phyloP scores from a whole-genome alignment of 2,329 filamentous ascomycete genomes.

The Chaetomium sp. region DNA sequence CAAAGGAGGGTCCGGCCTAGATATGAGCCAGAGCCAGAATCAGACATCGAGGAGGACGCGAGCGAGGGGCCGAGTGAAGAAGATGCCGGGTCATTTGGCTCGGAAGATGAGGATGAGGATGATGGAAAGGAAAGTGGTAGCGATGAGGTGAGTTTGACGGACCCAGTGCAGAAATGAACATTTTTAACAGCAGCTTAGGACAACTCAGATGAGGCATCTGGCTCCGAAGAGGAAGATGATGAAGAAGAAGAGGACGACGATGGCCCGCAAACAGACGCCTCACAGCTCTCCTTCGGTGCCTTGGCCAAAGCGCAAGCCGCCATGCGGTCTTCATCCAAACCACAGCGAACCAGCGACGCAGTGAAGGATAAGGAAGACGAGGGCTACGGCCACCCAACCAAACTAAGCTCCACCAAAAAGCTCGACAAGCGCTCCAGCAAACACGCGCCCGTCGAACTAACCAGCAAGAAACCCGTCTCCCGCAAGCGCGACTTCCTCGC shows the following conservation, averaged over 20 bases:
- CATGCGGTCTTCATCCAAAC: conserved; percentile 49
- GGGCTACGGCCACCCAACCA: conserved; percentile 40
- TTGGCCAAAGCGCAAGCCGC: conserved; percentile 82
- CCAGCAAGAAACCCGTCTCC: conserved; percentile 80
- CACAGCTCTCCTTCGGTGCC: conserved; percentile 82
- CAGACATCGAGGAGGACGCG: conserved; percentile 29
- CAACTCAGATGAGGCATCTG: conserved; percentile 10
- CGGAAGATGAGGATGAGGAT: conserved; percentile 25
- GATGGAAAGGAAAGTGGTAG: conserved; percentile 22
- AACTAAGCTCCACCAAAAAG: conserved; percentile 40
- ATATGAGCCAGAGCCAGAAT: conserved; percentile 35
- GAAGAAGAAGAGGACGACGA: conserved; percentile 36
- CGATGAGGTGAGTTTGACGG: conserved; percentile 15
- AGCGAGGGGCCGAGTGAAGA: conserved; percentile 36
- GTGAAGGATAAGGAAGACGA: conserved; percentile 36
- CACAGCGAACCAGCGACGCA: conserved; percentile 36
- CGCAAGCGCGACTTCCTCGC: conserved; percentile 75
- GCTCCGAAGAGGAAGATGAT: conserved; percentile 23
- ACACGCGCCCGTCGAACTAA: conserved; percentile 82
- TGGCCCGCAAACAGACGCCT: conserved; percentile 46
- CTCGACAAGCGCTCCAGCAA: conserved; percentile 63
- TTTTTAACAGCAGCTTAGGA: conserved; percentile 10
- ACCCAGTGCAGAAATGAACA: neutral
- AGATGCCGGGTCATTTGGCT: conserved; percentile 24
- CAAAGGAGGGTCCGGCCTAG: conserved; percentile 33